Base-by-base conservation (phyloP, 192 early-diverging fungal species). In the Coemansia sp. region DNA sequence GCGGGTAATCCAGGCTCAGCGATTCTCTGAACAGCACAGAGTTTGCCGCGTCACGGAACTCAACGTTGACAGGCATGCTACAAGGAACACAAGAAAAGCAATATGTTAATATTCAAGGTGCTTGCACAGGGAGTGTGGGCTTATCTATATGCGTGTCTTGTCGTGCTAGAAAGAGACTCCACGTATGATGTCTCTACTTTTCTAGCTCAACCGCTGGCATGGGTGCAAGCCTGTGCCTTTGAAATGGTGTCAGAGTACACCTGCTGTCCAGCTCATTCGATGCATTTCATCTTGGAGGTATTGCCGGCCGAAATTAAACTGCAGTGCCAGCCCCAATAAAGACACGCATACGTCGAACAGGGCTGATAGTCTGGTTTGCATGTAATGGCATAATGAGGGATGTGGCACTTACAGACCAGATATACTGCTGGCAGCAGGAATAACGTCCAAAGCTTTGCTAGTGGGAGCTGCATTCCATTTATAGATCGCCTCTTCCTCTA, bases 1-100 rank as follows among this genome's bases (percentile, higher is more conserved):
- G 45, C 23, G 72, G 58, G 32, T 82, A 82, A 36, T 82, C 75
- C 42, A 15, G 36, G 48, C 75, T 82, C 11, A 82, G 55, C 0
- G 60, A 42, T 39, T 82, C 80, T 63, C 58, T 50, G 42, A 82
- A 82, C 50, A 82, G 67, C 8, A 77, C 58, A 37, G 68, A 29
- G 50, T 77, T 62, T 8, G 69, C 17, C 14, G 80, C 75, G 63
- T 82, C 80, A 32, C 80, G 75, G 44, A 82, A 82, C 67, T 82
- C 80, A 34, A 82, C 62, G 37, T 77, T 82, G 17, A 62, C 57
- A 23, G 44, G 21, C 61, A 68, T 70, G 31, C 78, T 73, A 76
- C 37, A 21, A 25, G 11, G 8, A 42, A 46, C 58, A 27, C 38
- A 6, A 55, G 15, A 41, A 44, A 19, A 36, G 2, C 2, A 34